Evolutionary conservation across 2,329 filamentous ascomycete genomes (phyloP).

Genomic region (Talaromyces sp.): DNA sequence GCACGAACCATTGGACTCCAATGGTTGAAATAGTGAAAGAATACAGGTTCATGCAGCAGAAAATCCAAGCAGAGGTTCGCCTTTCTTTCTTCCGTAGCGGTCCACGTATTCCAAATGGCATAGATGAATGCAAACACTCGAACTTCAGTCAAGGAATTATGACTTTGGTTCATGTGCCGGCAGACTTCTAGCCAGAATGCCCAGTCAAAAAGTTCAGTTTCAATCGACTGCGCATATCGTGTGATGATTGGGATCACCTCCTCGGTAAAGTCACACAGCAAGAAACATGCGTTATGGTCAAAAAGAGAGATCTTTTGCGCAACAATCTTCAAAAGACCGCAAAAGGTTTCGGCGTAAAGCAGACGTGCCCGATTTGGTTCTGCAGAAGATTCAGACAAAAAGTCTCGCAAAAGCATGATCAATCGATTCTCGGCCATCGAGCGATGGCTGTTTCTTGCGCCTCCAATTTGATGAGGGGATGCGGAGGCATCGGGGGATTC

Average conservation of each 20-base stretch:
- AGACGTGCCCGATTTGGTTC: conserved; percentile 61
- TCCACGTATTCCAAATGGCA: conserved; percentile 74
- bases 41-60: conserved; percentile 72
- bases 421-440: conserved; percentile 88
- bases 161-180: conserved; percentile 75
- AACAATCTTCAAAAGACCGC: conserved; percentile 70
- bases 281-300: conserved; percentile 81
- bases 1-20: conserved; percentile 96
- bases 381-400: conserved; percentile 66
- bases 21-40: conserved; percentile 83
- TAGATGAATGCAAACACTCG: conserved; percentile 81
- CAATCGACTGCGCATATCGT: conserved; percentile 58
- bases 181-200: conserved; percentile 83
- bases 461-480: conserved; percentile 64
- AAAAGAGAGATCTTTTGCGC: conserved; percentile 77
- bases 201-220: conserved; percentile 58
- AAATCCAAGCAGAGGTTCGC: conserved; percentile 71
- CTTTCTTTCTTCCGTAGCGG: conserved; percentile 68
- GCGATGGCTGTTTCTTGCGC: conserved; percentile 68
- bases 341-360: conserved; percentile 77
- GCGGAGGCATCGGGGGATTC: conserved; percentile 67
- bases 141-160: conserved; percentile 89
- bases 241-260: conserved; percentile 72
- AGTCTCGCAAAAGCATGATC: conserved; percentile 78
- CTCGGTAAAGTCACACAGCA: conserved; percentile 88